Evolutionary conservation across 352 stramenopile species (phyloP).

Genomic region (Thalassiosira exigua): DNA sequence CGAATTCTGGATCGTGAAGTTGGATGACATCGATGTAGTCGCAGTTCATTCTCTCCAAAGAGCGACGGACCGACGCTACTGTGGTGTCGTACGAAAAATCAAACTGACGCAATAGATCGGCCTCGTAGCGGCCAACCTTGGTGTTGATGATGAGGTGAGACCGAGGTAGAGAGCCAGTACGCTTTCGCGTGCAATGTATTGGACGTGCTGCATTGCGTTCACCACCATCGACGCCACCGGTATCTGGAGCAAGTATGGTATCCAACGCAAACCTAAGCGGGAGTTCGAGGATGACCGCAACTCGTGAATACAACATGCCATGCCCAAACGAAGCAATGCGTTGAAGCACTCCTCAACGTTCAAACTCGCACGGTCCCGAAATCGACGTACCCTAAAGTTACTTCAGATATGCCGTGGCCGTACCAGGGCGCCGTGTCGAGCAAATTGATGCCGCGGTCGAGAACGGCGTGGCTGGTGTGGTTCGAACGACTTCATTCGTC

Average conservation of each 20-base stretch:
- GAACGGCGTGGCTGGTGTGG: conserved; percentile 57
- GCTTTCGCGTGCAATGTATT: conserved; percentile 22
- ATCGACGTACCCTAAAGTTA: conserved; percentile 85
- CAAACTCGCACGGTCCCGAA: too few relatives aligned
- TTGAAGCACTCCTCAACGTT: too few relatives aligned
- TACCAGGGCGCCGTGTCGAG: conserved; percentile 89
- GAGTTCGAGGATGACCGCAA: too few relatives aligned
- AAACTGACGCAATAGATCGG: conserved; percentile 82
- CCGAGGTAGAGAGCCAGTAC: conserved; percentile 55
- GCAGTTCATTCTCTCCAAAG: conserved; percentile 79
- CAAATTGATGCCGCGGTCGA: conserved; percentile 73
- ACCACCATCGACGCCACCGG: conserved; percentile 6
- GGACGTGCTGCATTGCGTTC: not conserved
- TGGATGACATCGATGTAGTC: conserved; percentile 87
- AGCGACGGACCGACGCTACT: conserved; percentile 76
- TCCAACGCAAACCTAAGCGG: too few relatives aligned
- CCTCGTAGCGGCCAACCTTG: conserved; percentile 86
- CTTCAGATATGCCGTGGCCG: conserved; percentile 84
- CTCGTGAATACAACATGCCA: too few relatives aligned
- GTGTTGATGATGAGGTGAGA: conserved; percentile 82
- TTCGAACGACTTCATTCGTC: not conserved
- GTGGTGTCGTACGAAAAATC: conserved; percentile 86
- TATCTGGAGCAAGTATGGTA: conserved; percentile 44
- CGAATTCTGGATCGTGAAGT: conserved; percentile 88
- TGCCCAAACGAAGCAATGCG: too few relatives aligned